Evolutionary conservation across 208 protist species (phyloP), one percentile per base, ranked within the genome.

Genomic region (Leishmania tropica): DNA sequence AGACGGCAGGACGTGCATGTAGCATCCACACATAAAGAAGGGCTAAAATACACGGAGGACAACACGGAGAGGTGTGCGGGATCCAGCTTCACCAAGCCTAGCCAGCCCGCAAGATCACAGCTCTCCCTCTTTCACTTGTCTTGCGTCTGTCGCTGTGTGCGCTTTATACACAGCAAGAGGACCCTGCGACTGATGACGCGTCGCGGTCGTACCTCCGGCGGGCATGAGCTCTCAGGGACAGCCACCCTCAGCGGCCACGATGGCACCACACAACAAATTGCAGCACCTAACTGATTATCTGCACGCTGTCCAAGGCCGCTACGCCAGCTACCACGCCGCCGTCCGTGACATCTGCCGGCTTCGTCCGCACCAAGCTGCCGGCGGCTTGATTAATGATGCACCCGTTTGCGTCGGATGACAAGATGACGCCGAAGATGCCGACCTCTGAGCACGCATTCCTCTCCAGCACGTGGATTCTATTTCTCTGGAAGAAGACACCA

Each of bases 311-410:
- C 3, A 99, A 86, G 48, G 94, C 92, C 65, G 97, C 95, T 47
- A 99, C 90, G 65, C 98, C 98, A 15, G 95, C 89, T 79, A 98
- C 98, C 45, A 99, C 97, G 76, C 98, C 98, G 19, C 97, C 98
- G 76, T 99, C 98, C 53, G 98, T 90, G 60, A 92, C 86, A 53
- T 93, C 83, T 19, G 95, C 91, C 28, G 91, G 90, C 81, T 99
- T 99, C 13, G 98, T 94, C 8, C 98, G 90, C 72, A 99, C 87
- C 0, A 99, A 81, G 75, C 96, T 94, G n/a, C 98, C 98, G 2
- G 89, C 97, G 56, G 81, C 73, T 40, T 88, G 79, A 80, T 98
- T 97, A 5, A 89, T 48, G 31, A 87, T 11, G 72, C 65, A 77
- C 31, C 21, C 37, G 37, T 73, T 75, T 17, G 68, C 70, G 15